Conservation (phyloP, 176 grass and related monocot species). For the Eleusine indica region DNA sequence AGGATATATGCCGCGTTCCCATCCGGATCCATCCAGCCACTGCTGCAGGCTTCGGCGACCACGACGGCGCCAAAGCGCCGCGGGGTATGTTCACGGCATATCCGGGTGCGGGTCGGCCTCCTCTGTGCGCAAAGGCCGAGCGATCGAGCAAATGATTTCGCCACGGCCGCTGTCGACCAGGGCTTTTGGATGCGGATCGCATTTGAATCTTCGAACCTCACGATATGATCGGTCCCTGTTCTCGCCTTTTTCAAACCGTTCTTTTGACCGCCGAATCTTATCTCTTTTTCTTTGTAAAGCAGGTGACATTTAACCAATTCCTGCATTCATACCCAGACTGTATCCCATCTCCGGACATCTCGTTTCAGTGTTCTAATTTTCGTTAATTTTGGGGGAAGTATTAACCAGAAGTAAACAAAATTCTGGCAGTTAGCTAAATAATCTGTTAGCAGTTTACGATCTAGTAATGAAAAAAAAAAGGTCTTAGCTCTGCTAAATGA, state of each 20-base stretch:
- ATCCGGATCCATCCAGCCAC: conserved; percentile 1
- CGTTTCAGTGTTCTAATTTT: background rate
- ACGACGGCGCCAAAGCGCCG: background rate
- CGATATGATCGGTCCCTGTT: background rate
- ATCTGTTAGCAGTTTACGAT: no score
- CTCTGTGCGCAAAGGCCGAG: background rate
- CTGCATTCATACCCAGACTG: background rate
- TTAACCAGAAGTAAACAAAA: no score
- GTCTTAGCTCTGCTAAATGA: no score
- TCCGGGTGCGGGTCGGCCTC: background rate
- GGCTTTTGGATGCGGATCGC: conserved; percentile 1
- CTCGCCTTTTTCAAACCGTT: conserved; percentile 19
- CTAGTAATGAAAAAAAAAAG: no score
- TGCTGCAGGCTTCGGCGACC: background rate
- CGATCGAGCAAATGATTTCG: background rate
- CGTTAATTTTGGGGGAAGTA: background rate
- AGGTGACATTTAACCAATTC: background rate
- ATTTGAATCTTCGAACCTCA: conserved; percentile 15
- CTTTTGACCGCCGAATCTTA: conserved; percentile 42
- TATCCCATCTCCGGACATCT: background rate
- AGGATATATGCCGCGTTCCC: conserved; percentile 29
- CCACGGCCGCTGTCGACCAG: background rate
- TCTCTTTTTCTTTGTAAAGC: conserved; percentile 11
- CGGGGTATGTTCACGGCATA: conserved; percentile 31
- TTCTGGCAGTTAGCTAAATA: no score